phyloP scores from a whole-genome alignment of 1,139 yeast species.

The Blastobotrys capitulatus region DNA sequence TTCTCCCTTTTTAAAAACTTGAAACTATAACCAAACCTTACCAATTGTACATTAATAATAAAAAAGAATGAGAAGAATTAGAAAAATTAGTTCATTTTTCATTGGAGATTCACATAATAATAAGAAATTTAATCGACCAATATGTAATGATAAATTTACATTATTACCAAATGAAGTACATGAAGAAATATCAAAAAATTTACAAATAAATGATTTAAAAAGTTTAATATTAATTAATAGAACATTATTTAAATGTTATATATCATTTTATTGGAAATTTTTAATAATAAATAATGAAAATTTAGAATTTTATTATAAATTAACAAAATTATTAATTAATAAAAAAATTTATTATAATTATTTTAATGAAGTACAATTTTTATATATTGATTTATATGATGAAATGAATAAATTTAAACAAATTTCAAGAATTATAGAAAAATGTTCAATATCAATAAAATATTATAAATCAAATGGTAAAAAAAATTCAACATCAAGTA shows the following conservation, averaged over 20 bases:
- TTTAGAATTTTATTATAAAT: background rate
- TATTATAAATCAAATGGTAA: background rate
- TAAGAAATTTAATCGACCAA: background rate
- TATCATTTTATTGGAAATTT: slow-evolving; percentile 1
- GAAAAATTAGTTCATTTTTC: slow-evolving; percentile 3
- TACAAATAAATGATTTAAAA: background rate
- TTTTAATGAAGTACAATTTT: slow-evolving; percentile 1
- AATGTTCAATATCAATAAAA: background rate
- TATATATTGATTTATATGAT: slow-evolving; percentile 4
- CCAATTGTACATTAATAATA: too few relatives aligned
- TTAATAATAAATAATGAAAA: background rate
- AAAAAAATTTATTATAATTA: slow-evolving; percentile 2
- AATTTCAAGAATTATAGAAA: background rate
- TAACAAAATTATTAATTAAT: background rate
- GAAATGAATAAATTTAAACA: slow-evolving; percentile 6
- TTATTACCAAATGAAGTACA: slow-evolving; percentile 8
- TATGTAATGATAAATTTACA: slow-evolving; percentile 8
- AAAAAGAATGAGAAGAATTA: slow-evolving; percentile 4
- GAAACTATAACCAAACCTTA: too few relatives aligned
- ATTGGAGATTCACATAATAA: background rate
- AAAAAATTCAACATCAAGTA: background rate
- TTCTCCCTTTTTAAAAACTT: too few relatives aligned
- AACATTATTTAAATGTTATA: slow-evolving; percentile 6
- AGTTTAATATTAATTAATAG: slow-evolving; percentile 1
- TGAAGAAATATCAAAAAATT: slow-evolving; percentile 1